phyloP scores from a whole-genome alignment of 768 basidiomycete species.

The Daedaleopsis sinensis region DNA sequence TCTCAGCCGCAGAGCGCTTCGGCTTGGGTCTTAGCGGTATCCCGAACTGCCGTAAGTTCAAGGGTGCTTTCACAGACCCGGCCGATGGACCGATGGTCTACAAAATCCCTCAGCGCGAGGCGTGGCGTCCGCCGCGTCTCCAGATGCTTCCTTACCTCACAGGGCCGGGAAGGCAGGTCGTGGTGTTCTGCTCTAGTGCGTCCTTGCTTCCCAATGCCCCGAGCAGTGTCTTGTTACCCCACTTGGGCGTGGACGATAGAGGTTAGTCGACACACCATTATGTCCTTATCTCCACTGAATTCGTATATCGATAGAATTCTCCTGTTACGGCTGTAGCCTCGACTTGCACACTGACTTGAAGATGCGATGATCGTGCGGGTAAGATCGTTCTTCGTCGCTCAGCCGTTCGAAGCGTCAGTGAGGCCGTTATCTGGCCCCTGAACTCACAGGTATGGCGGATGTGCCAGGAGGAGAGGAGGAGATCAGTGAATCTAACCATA shows the following conservation, averaged over 20 bases:
- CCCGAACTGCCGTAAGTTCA: constrained; percentile 12
- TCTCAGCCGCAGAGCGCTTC: constrained; percentile 3
- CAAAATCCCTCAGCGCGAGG: background rate
- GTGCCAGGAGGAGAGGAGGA: no score
- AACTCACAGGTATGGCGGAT: no score
- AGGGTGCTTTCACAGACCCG: background rate
- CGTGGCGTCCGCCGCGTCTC: constrained; percentile 3
- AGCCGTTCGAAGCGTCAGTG: no score
- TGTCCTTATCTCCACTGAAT: no score
- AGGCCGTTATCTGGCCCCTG: no score
- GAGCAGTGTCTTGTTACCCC: background rate
- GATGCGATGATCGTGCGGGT: no score
- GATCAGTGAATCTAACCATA: no score
- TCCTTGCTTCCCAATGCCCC: background rate
- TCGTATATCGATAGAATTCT: no score
- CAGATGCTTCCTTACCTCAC: background rate
- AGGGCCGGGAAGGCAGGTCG: background rate
- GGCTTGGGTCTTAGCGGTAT: constrained; percentile 1
- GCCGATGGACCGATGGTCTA: no score
- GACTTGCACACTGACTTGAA: no score
- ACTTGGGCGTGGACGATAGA: background rate
- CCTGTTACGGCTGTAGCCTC: no score
- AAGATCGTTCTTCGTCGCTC: no score
- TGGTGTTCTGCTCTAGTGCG: background rate
- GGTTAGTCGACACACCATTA: background rate